Evolutionary conservation across 768 basidiomycete species (phyloP).

Genomic region (Lactarius hengduanensis): DNA sequence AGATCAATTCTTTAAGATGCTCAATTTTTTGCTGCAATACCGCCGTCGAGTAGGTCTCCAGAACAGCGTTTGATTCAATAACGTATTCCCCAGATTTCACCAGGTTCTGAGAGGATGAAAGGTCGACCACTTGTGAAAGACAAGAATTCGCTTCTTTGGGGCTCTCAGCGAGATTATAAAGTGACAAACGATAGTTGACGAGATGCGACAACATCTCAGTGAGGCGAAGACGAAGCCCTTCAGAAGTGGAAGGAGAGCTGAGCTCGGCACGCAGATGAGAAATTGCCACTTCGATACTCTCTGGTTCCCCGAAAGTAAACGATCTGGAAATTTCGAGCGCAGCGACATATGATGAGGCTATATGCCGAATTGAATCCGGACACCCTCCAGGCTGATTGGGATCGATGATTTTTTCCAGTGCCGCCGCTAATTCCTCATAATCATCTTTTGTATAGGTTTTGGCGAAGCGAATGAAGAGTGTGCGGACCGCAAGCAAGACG

Average conservation of each 20-base stretch:
- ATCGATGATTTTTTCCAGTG: not conserved
- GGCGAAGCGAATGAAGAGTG: not conserved
- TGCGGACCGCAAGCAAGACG: not conserved
- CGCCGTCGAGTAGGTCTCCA: not conserved
- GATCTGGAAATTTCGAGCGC: not conserved
- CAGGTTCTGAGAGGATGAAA: not conserved
- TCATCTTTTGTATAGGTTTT: not conserved
- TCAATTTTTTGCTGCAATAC: slow-evolving; percentile 4
- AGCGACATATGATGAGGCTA: too few species aligned
- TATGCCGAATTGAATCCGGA: not conserved
- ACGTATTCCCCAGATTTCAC: too few species aligned
- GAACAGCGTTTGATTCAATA: not conserved
- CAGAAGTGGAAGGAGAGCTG: not conserved
- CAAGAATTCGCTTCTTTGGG: slow-evolving; percentile 1
- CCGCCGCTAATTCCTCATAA: not conserved
- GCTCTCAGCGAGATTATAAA: not conserved
- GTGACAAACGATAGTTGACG: not conserved
- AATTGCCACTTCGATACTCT: not conserved
- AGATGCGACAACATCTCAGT: too few species aligned
- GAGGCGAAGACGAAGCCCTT: too few species aligned
- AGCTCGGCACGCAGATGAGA: not conserved
- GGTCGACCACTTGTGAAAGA: not conserved
- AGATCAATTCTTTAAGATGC: slow-evolving; percentile 4
- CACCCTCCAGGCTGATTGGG: not conserved
- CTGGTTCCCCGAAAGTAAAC: not conserved